Percentiles rank a stretch among this genome's conserved stretches.
Conservation (phyloP, 176 grass and related monocot genomes). For the Chrysopogon serrulatus region DNA sequence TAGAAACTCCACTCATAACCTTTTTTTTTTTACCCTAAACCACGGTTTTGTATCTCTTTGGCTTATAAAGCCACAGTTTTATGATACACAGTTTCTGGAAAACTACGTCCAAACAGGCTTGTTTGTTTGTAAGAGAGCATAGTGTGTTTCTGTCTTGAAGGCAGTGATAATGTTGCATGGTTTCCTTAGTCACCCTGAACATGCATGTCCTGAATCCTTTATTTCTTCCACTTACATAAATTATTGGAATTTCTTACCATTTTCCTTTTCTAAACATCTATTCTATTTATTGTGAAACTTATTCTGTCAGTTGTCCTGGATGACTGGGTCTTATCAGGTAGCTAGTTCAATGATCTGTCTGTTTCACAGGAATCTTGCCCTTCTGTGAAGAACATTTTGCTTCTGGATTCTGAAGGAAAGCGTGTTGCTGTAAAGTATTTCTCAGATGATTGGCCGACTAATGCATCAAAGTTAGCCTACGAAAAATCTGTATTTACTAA, state of each 20-base stretch:
- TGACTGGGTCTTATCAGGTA: not conserved
- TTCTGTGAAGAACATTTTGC: slow-evolving; percentile 79
- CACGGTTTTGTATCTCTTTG: not conserved
- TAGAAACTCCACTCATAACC: not conserved
- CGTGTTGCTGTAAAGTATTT: slow-evolving; percentile 86
- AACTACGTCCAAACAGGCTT: not conserved
- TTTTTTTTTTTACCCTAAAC: not conserved
- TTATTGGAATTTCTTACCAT: not conserved
- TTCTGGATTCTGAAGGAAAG: slow-evolving; percentile 84
- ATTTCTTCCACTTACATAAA: not conserved
- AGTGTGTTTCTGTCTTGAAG: not conserved
- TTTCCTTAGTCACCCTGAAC: not conserved
- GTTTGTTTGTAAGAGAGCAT: not conserved
- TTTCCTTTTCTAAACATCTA: not conserved
- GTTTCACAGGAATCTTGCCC: slow-evolving; percentile 60
- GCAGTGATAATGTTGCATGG: not conserved
- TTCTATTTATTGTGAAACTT: not conserved
- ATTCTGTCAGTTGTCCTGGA: not conserved
- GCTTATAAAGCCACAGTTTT: not conserved
- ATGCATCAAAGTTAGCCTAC: slow-evolving; percentile 59
- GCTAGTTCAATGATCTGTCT: not conserved
- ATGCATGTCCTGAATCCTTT: not conserved
- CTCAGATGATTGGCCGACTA: slow-evolving; percentile 69
- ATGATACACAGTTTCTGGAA: not conserved
- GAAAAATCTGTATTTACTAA: slow-evolving; percentile 81